These are phyloP conservation scores for Brassica incana DNA, from an alignment of 345 rosid genomes.

Conservation along the genomic window DNA sequence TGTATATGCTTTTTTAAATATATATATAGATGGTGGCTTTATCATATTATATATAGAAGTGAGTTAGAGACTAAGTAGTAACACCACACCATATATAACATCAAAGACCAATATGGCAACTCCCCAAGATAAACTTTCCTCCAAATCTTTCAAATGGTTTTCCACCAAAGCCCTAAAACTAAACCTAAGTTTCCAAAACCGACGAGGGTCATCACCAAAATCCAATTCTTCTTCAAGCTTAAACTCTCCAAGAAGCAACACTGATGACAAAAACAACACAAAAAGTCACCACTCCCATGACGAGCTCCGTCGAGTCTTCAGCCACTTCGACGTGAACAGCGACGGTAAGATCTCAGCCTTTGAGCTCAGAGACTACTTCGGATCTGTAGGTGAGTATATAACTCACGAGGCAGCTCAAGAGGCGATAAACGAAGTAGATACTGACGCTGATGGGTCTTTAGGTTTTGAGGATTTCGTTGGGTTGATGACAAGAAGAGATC, in stretches of 20 bases:
- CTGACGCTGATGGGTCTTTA: constrained; percentile 63
- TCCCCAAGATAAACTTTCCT: constrained; percentile 15
- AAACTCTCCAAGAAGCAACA: constrained; percentile 31
- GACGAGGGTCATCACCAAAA: constrained; percentile 28
- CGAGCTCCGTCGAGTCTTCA: constrained; percentile 61
- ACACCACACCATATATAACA: constrained; percentile 14
- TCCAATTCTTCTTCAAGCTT: constrained; percentile 26
- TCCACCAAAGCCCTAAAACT: constrained; percentile 32
- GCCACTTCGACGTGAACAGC: constrained; percentile 61
- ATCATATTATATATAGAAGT: constrained; percentile 29
- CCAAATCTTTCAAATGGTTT: constrained; percentile 40
- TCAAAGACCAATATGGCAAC: constrained; percentile 33
- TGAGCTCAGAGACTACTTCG: constrained; percentile 68
- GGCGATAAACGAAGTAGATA: constrained; percentile 59
- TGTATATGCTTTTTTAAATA: background rate
- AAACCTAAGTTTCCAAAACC: constrained; percentile 35
- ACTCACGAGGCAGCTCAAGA: constrained; percentile 57
- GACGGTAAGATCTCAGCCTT: constrained; percentile 76
- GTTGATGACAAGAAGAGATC: constrained; percentile 52
- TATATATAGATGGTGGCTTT: background rate
- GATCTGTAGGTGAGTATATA: constrained; percentile 71
- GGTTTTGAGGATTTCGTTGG: constrained; percentile 67
- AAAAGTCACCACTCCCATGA: constrained; percentile 24
- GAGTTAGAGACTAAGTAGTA: background rate
- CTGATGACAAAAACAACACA: constrained; percentile 5